These are phyloP conservation scores for Discostella stelligera DNA, from an alignment of 352 stramenopile species.

Conservation along the genomic window DNA sequence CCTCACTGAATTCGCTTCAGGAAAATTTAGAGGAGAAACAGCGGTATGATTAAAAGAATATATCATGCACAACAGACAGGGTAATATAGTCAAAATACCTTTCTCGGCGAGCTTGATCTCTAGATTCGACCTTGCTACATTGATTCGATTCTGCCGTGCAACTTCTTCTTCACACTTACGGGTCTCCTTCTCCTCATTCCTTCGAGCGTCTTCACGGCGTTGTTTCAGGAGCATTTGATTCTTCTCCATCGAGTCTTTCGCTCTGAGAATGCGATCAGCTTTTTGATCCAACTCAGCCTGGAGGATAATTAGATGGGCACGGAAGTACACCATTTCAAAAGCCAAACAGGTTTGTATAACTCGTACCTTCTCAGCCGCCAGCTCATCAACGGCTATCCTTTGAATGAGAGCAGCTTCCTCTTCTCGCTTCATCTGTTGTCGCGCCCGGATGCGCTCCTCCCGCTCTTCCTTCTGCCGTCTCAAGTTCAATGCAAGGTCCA, in stretches of 20 bases:
- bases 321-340: background rate
- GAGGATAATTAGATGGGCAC: background rate
- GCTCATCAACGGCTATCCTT: conserved; percentile 44
- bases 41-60: background rate
- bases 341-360: background rate
- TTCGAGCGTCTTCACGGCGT: conserved; percentile 26
- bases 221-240: conserved; percentile 37
- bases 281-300: conserved; percentile 38
- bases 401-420: conserved; percentile 44
- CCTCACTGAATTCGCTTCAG: conserved; percentile 19
- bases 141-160: conserved; percentile 35
- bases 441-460: conserved; percentile 23
- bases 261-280: conserved; percentile 33
- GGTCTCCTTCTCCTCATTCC: conserved; percentile 35
- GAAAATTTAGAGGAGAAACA: background rate
- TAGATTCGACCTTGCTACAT: conserved; percentile 30
- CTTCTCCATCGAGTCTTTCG: conserved; percentile 42
- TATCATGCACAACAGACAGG: background rate
- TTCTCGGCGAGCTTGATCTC: conserved; percentile 50
- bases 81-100: conserved; percentile 3
- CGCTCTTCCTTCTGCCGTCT: conserved; percentile 35
- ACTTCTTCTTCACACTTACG: conserved; percentile 50
- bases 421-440: conserved; percentile 25
- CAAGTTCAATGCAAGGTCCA: conserved; percentile 41
- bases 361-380: conserved; percentile 30